Base-by-base conservation (phyloP, 306 rosid species). In the Cicer yamashitae region DNA sequence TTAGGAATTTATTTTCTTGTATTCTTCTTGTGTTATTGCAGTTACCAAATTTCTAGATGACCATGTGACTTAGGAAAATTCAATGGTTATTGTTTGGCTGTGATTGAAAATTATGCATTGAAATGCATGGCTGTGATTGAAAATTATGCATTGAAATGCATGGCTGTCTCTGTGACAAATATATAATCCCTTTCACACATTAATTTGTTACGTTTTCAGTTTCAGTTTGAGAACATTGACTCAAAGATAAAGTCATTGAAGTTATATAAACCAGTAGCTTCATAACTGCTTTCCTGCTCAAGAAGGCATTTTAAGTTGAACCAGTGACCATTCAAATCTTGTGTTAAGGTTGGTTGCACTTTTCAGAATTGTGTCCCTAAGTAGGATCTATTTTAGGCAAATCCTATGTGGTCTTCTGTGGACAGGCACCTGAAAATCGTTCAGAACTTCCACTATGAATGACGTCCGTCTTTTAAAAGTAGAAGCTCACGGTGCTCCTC, bases 161-260 rank as follows among this genome's bases (percentile, higher is more conserved):
- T 53, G 69, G 48, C 59, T 12, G 51, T 45, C 46, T 79, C 34
- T 38, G 39, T 79, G 85, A 71, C 83, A 63, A 64, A 77, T 69
- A 71, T 43, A 7, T 41, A 57, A 71, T 83, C 75, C 67, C 48
- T 69, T 88, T 80, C 86, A 84, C 71, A 56, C 45, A 59, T 62
- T 54, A 58, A 54, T 75, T 77, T 64, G 59, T 34, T 8, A 38
- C 37, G 15, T 70, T 70, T 37, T 76, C 78, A 67, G 41, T 73
- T 85, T 47, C 91, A 86, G 87, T 84, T 45, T 70, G 86, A 87
- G 57, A 86, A 74, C 84, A 83, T 89, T 86, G 91, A 87, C 91
- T 53, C 34, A 38, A 63, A 53, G 47, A 52, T 45, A 40, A 68
- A 87, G 39, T 60, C 79, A 60, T 79, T 57, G 7, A 41, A 73